Evolutionary conservation across 495 filamentous ascomycete genomes (phyloP), one percentile per base, ranked within the genome.

Genomic region (Penicillium malachiteum): DNA sequence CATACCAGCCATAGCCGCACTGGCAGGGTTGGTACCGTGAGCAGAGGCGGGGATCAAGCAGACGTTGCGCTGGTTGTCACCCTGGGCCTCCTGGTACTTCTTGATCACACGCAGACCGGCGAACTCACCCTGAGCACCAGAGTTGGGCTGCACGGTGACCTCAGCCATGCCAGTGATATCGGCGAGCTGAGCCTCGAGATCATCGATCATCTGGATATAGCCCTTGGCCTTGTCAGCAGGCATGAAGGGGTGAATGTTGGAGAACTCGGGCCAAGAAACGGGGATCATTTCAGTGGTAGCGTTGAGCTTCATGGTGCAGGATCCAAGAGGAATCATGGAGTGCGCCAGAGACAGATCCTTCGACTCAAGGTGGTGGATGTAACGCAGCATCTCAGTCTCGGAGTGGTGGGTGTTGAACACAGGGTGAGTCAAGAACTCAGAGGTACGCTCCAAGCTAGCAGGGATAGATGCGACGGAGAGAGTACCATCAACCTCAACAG

Each of bases 241-340:
- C 17, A 84, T 83, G 63, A 91, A 91, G 3, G 94, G 94, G 71
- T 98, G 94, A 30, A 97, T 83, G 45, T 87, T 84, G 43, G 90
- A 83, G 71, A 96, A 93, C 63, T 92, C 87, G 10, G 87, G 87
- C 78, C 86, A 90, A 1, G 91, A 92, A 52, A 97, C 78, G 16
- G 94, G 89, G 9, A 90, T 82, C 90, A 95, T 97, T 70, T 97
- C 93, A 13, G 90, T 89, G 33, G 93, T 95, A 53, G 89, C 91
- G 66, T 98, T 98, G 41, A 98, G 86, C 80, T 98, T 98, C 94
- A 98, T 98, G 18, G 94, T 98, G 79, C 94, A 98, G 14, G 95
- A 97, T 30, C 94, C 94, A n/a, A 98, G 84, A 7, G 94, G 92
- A 58, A 98, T 98, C 94, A 98, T 98, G 10, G 95, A 97, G 76